Evolutionary conservation across 805 yeast genomes (phyloP).

Genomic region (Candida golubevii): DNA sequence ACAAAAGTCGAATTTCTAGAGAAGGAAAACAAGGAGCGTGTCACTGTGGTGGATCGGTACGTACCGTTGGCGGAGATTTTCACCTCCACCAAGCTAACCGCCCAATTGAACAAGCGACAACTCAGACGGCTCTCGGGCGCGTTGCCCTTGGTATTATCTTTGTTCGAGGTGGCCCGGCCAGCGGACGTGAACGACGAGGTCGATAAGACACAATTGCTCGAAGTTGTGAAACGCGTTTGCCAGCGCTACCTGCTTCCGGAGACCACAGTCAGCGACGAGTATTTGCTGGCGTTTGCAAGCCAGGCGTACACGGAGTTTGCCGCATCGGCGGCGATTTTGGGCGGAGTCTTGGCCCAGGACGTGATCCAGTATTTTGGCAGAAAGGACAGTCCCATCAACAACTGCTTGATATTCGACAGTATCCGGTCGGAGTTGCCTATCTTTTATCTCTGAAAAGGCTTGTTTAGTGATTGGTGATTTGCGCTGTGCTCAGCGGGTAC

Average conservation of each 20-base stretch:
- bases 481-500: conserved; percentile 2
- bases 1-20: conserved; percentile 26
- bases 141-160: conserved; percentile 56
- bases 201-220: conserved; percentile 27
- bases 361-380: conserved; percentile 76
- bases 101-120: conserved; percentile 41
- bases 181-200: conserved; percentile 20
- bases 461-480: not conserved
- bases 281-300: conserved; percentile 36
- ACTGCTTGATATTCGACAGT: conserved; percentile 75
- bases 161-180: conserved; percentile 41
- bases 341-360: conserved; percentile 89
- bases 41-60: conserved; percentile 36
- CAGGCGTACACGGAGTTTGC: conserved; percentile 65
- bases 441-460: conserved; percentile 27
- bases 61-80: conserved; percentile 34
- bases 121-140: conserved; percentile 50
- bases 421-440: conserved; percentile 71
- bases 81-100: conserved; percentile 32
- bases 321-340: conserved; percentile 82
- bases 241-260: conserved; percentile 37
- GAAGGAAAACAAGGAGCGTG: conserved; percentile 40
- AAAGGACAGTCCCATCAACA: conserved; percentile 77
- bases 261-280: conserved; percentile 40
- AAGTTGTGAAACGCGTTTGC: conserved; percentile 24